phyloP scores from a whole-genome alignment of 495 filamentous ascomycete species.

The Daldinia loculata region DNA sequence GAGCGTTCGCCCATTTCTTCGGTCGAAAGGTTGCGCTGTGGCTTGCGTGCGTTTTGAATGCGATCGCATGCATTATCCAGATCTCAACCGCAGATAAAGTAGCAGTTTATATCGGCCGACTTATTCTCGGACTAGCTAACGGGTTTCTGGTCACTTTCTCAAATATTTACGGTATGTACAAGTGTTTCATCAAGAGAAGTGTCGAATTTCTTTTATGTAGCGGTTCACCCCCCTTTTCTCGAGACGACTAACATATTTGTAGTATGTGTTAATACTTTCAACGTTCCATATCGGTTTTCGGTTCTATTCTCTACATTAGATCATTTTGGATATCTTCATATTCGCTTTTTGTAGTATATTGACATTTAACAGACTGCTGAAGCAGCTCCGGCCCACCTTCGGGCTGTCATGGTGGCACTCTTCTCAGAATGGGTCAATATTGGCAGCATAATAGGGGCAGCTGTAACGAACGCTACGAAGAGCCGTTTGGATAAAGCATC shows the following conservation, averaged over 20 bases:
- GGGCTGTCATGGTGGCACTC: slow-evolving; percentile 57
- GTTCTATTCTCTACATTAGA: background rate
- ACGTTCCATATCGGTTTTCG: background rate
- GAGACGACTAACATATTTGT: slow-evolving; percentile 6
- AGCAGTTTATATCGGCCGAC: slow-evolving; percentile 59
- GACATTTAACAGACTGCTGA: slow-evolving; percentile 42
- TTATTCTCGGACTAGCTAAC: slow-evolving; percentile 62
- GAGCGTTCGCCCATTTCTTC: slow-evolving; percentile 53
- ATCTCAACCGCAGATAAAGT: slow-evolving; percentile 54
- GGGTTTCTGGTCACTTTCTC: slow-evolving; percentile 64
- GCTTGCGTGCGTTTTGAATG: slow-evolving; percentile 55
- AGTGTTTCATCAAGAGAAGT: background rate
- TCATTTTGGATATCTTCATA: background rate
- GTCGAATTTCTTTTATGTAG: background rate
- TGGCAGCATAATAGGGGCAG: slow-evolving; percentile 63
- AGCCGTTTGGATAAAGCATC: slow-evolving; percentile 43
- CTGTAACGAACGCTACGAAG: slow-evolving; percentile 52
- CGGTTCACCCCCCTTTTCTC: background rate
- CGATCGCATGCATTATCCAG: slow-evolving; percentile 57
- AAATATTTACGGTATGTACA: slow-evolving; percentile 54
- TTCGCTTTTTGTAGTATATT: background rate
- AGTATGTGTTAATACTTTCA: slow-evolving; percentile 16
- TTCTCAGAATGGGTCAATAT: slow-evolving; percentile 57
- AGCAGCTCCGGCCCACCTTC: slow-evolving; percentile 49
- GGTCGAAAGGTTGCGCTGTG: slow-evolving; percentile 57